Evolutionary conservation across 2,329 filamentous ascomycete genomes (phyloP), one percentile per base, ranked within the genome.

Genomic region (Neofusicoccum parvum): DNA sequence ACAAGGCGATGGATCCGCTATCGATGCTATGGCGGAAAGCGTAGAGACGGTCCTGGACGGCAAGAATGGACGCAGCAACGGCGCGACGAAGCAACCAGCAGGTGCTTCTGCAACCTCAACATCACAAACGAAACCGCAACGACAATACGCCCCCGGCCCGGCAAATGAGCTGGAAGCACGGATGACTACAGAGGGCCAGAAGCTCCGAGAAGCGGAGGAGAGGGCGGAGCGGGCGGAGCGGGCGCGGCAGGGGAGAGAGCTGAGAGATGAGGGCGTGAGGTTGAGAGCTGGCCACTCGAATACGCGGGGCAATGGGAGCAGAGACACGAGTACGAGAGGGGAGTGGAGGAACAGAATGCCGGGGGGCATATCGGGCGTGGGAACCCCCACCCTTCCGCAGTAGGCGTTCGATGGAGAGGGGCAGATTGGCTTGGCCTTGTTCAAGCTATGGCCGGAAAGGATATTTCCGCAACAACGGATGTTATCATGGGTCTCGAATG

Each of bases 161-260:
- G 49, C 68, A 12, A 59, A 46, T n/a, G 70, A 70, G 37, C 66
- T 78, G 20, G 75, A 77, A 67, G 72, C 69, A 20, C 70, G 75
- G 9, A 76, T 75, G 51, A 75, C 74, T 58, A 75, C 72, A 11
- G 76, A 78, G 59, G 77, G 76, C 23, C 71, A 72, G 11, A 78
- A 75, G 56, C 49, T 78, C 51, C 66, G 77, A 12, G 75, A 78
- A 48, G 76, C 77, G 0, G 77, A 79, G 69, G 69, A 76, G 1
- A 67, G 69, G 15, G 75, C 75, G 17, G 46, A 53, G 36, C 36
- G 46, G 3, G 45, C 46, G 45, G 58, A 63, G 49, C 65, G 58
- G 20, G 39, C 65, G 11, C 56, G 54, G 11, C 56, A 48, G 56
- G 48, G 37, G 5, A 62, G 59, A 46, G 59, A 41, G 36, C n/a